Conservation (phyloP, 768 basidiomycete genomes). For the Suillus cothurnatus region DNA sequence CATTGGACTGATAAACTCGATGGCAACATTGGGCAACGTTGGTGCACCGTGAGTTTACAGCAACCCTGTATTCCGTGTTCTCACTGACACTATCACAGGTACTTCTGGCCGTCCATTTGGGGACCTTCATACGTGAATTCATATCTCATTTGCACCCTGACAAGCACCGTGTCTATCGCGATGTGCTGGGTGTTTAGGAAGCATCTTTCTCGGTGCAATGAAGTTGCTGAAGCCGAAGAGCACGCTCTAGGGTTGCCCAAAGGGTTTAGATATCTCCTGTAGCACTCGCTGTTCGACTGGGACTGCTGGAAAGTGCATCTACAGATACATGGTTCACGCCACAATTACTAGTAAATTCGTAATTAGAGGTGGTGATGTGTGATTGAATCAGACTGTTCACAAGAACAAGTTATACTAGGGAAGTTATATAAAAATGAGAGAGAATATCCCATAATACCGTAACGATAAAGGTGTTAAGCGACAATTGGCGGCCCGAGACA, state of each 20-base stretch:
- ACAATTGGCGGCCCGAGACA: too few species aligned
- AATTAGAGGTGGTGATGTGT: too few species aligned
- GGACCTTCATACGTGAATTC: slow-evolving; percentile 69
- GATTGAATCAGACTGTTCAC: too few species aligned
- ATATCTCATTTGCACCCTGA: slow-evolving; percentile 73
- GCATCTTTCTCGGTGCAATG: slow-evolving; percentile 45
- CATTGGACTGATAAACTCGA: slow-evolving; percentile 76
- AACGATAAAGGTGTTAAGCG: too few species aligned
- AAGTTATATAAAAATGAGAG: too few species aligned
- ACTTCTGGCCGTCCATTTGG: slow-evolving; percentile 68
- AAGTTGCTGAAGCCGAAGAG: slow-evolving; percentile 39
- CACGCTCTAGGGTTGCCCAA: slow-evolving; percentile 33
- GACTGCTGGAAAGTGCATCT: neutral
- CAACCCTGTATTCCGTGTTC: neutral
- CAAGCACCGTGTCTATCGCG: slow-evolving; percentile 48
- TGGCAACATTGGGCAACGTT: slow-evolving; percentile 81
- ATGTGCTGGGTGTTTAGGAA: slow-evolving; percentile 51
- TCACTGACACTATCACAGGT: slow-evolving; percentile 34
- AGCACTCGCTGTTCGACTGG: slow-evolving; percentile 10
- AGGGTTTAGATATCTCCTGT: slow-evolving; percentile 51
- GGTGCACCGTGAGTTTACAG: slow-evolving; percentile 64
- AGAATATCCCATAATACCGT: too few species aligned
- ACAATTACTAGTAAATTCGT: too few species aligned
- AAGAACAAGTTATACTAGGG: too few species aligned
- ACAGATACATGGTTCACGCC: neutral